phyloP scores from a whole-genome alignment of 352 stramenopile species.

The Phytophthora colocasiae region DNA sequence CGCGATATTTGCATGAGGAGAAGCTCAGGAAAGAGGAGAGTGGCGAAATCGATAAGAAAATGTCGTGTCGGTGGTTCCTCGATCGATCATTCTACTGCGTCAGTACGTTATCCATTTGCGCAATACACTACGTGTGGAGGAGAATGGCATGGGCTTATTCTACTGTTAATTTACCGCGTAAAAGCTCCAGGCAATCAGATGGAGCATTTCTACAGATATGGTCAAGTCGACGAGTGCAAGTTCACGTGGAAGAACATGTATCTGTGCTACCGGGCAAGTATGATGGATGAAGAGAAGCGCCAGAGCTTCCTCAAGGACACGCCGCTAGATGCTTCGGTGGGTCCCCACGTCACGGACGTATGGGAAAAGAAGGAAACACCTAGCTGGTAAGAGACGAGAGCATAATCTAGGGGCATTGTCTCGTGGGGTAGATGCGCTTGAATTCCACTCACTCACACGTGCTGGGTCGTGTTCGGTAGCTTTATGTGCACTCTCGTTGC shows the following conservation, averaged over 20 bases:
- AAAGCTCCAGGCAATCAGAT: slow-evolving; percentile 82
- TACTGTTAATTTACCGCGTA: background rate
- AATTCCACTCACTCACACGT: slow-evolving; percentile 28
- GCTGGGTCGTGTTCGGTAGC: slow-evolving; percentile 25
- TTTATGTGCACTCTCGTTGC: slow-evolving; percentile 16
- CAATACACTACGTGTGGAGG: slow-evolving; percentile 19
- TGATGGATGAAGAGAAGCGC: slow-evolving; percentile 82
- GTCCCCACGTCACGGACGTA: slow-evolving; percentile 61
- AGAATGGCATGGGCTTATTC: slow-evolving; percentile 20
- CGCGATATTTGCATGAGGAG: slow-evolving; percentile 67
- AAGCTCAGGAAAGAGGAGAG: slow-evolving; percentile 42
- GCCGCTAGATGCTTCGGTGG: slow-evolving; percentile 62
- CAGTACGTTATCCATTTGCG: slow-evolving; percentile 59
- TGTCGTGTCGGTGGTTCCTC: slow-evolving; percentile 81
- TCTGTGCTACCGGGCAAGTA: slow-evolving; percentile 75
- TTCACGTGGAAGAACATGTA: slow-evolving; percentile 85
- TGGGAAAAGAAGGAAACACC: slow-evolving; percentile 75
- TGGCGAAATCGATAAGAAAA: slow-evolving; percentile 49
- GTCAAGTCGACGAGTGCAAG: slow-evolving; percentile 80
- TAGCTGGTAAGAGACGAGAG: slow-evolving; percentile 55
- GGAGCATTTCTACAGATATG: slow-evolving; percentile 83
- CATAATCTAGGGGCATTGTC: background rate
- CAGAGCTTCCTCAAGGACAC: slow-evolving; percentile 76
- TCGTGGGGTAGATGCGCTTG: background rate
- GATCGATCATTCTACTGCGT: slow-evolving; percentile 85